phyloP scores from a whole-genome alignment of 495 filamentous ascomycete genomes.

The Penicillium crystallinum region DNA sequence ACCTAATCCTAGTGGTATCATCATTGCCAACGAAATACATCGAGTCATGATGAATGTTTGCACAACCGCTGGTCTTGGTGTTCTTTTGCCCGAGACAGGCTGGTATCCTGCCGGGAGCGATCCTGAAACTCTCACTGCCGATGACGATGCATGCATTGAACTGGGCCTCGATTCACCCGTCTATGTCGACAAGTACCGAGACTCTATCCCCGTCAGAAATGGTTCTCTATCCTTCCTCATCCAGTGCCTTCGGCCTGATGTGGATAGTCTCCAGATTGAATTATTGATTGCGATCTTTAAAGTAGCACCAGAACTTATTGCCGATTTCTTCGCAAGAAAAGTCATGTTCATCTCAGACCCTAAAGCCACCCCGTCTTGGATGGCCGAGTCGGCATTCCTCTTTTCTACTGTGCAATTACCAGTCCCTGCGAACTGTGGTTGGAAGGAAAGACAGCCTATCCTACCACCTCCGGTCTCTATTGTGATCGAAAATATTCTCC shows the following conservation, averaged over 20 bases:
- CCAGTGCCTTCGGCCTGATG: constrained; percentile 76
- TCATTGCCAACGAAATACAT: constrained; percentile 58
- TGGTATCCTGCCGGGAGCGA: constrained; percentile 69
- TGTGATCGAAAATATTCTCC: constrained; percentile 79
- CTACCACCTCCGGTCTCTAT: constrained; percentile 71
- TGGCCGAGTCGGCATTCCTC: constrained; percentile 84
- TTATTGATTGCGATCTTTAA: constrained; percentile 74
- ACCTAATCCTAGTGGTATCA: constrained; percentile 27
- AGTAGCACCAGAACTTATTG: constrained; percentile 74
- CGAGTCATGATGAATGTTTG: constrained; percentile 68
- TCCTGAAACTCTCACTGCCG: constrained; percentile 40
- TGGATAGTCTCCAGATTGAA: constrained; percentile 73
- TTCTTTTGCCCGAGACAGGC: constrained; percentile 62
- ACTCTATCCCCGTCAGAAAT: constrained; percentile 68
- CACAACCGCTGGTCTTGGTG: constrained; percentile 61
- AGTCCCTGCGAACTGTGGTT: constrained; percentile 65
- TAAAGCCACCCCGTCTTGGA: constrained; percentile 86
- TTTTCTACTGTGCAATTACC: constrained; percentile 71
- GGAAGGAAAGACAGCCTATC: constrained; percentile 42
- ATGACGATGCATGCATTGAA: constrained; percentile 52
- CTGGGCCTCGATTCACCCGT: constrained; percentile 61
- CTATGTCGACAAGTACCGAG: constrained; percentile 61
- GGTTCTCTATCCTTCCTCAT: constrained; percentile 67
- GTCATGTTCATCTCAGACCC: constrained; percentile 82
- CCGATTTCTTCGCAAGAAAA: constrained; percentile 76